Evolutionary conservation across 768 basidiomycete genomes (phyloP).

Genomic region (Leccinum truebloodii): DNA sequence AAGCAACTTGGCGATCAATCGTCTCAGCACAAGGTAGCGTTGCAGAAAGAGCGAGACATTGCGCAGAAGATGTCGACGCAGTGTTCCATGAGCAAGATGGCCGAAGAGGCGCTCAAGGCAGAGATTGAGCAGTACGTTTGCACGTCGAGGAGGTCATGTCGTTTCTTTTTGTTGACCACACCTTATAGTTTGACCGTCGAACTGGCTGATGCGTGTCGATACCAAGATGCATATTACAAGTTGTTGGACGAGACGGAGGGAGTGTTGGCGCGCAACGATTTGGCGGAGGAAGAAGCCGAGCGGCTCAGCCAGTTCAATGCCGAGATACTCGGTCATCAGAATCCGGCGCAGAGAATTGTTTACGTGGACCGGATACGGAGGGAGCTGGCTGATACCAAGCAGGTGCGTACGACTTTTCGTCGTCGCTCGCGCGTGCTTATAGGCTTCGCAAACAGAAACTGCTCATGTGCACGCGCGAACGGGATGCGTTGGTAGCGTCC

Average conservation of each 20-base stretch:
- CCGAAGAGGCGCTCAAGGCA: slow-evolving; percentile 66
- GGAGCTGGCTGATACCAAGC: slow-evolving; percentile 79
- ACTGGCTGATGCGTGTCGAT: slow-evolving; percentile 59
- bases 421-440: neutral
- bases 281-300: slow-evolving; percentile 79
- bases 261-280: slow-evolving; percentile 66
- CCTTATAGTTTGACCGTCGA: slow-evolving; percentile 45
- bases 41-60: slow-evolving; percentile 50
- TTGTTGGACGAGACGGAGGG: slow-evolving; percentile 64
- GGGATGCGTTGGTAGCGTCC: slow-evolving; percentile 43
- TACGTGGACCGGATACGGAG: slow-evolving; percentile 83
- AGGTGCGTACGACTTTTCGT: slow-evolving; percentile 47
- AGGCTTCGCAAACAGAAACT: slow-evolving; percentile 43
- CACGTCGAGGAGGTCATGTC: neutral
- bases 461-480: slow-evolving; percentile 46
- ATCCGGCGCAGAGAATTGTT: slow-evolving; percentile 82
- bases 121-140: slow-evolving; percentile 67
- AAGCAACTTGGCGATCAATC: slow-evolving; percentile 33
- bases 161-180: slow-evolving; percentile 9
- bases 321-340: slow-evolving; percentile 80
- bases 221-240: slow-evolving; percentile 69
- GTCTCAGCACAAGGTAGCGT: slow-evolving; percentile 34
- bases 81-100: slow-evolving; percentile 56
- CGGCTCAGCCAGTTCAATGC: slow-evolving; percentile 81
- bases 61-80: slow-evolving; percentile 49